Percentiles rank a stretch among this genome's conserved stretches.
Evolutionary conservation across 805 yeast species (phyloP).

Genomic region (Lachancea lanzarotensis): DNA sequence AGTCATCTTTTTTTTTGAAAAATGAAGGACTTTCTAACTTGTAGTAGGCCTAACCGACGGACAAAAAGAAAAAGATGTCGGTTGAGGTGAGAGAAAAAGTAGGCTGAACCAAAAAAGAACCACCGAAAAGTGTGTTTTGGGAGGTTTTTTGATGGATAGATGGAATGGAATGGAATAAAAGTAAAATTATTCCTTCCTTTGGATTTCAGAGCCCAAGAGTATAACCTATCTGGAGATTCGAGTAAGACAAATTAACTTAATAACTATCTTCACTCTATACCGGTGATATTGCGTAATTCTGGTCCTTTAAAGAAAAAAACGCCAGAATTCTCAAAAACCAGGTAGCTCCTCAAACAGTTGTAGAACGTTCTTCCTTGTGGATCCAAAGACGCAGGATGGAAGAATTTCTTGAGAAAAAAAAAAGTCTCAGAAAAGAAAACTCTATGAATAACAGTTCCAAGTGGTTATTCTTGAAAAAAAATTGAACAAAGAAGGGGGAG

Average conservation of each 20-base stretch:
- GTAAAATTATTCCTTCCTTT: background rate
- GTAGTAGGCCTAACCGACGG: background rate
- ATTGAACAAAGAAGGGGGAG: too few relatives aligned
- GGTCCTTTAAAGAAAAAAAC: too few relatives aligned
- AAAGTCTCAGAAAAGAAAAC: background rate
- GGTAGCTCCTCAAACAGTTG: conserved; percentile 6
- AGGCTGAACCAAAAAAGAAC: background rate
- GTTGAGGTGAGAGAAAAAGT: background rate
- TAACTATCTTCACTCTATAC: conserved; percentile 26
- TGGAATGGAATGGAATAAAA: too few relatives aligned
- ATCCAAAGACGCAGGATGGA: background rate
- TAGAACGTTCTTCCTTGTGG: background rate
- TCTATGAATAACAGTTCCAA: conserved; percentile 3
- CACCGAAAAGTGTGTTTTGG: background rate
- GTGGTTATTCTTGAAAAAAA: too few relatives aligned
- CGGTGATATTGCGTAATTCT: background rate
- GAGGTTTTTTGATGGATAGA: background rate
- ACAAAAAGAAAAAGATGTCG: background rate
- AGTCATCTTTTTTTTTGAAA: conserved; percentile 10
- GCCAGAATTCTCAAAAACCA: too few relatives aligned
- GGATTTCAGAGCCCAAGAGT: background rate
- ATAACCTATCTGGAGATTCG: conserved; percentile 9
- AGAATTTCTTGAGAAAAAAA: background rate
- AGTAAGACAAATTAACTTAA: conserved; percentile 30
- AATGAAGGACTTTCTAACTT: background rate